phyloP scores from a whole-genome alignment of 495 filamentous ascomycete species.

The Podospora pseudopauciseta region DNA sequence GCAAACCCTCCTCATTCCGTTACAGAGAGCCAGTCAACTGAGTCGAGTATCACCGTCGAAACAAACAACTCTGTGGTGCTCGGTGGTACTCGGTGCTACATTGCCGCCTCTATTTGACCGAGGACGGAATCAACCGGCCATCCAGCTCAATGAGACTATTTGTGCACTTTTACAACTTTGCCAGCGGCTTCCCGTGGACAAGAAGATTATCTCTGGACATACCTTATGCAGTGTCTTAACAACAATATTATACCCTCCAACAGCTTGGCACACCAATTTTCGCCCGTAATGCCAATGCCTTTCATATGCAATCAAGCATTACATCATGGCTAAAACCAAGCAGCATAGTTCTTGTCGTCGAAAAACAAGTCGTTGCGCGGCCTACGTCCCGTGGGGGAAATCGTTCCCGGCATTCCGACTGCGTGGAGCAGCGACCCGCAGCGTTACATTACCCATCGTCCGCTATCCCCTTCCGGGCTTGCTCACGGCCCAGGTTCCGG shows the following conservation, averaged over 20 bases:
- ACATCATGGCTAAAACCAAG: constrained; percentile 9
- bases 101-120: too few relatives aligned
- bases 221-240: too few relatives aligned
- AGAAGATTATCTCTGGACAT: too few relatives aligned
- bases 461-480: neutral
- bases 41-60: too few relatives aligned
- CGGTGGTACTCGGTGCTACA: too few relatives aligned
- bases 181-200: too few relatives aligned
- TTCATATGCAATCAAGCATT: neutral
- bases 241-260: neutral
- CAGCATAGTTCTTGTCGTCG: neutral
- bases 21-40: too few relatives aligned
- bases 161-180: too few relatives aligned
- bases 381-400: constrained; percentile 4
- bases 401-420: constrained; percentile 19
- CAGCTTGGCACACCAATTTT: neutral
- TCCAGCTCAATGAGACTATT: too few relatives aligned
- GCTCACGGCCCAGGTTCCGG: constrained; percentile 21
- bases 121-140: too few relatives aligned
- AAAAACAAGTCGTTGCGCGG: neutral
- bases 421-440: neutral
- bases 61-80: too few relatives aligned
- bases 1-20: too few relatives aligned
- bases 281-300: neutral
- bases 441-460: neutral